Base-by-base conservation (phyloP, 1,284 basidiomycete genomes). In the Fistulinella cinereoalba region DNA sequence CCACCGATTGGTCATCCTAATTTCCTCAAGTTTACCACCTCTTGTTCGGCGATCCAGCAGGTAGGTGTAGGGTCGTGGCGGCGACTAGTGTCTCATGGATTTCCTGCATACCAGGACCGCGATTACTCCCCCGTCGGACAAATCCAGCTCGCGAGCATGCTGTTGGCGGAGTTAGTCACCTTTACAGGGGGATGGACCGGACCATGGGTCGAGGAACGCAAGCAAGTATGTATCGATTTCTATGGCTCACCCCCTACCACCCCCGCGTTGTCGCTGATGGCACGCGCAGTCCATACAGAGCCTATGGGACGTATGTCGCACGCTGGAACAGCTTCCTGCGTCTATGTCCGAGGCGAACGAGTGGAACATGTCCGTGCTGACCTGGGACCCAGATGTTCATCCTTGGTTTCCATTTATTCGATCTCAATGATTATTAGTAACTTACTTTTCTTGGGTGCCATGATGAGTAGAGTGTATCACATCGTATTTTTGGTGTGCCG, bases 331-430 rank as follows among this genome's bases (percentile, higher is more conserved):
- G 52, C 43, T 78, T 60, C 55, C 65, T 34, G 25, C 24, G 7
- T 58, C 50, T n/a, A 57, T 64, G 47, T 25, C 46, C 9, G 58
- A 67, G 16, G 53, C 57, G 1, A 46, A 56, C 2, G 49, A 32
- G 15, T 70, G 69, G 54, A 59, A 73, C 41, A 33, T 55, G 37
- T 54, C 51, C 6, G 56, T 46, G 13, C 51, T 77, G 52, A 64
- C 51, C 22, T 77, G 75, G 75, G 67, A 74, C 54, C 60, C 68
- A 1, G 60, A 62, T 15, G 55, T 65, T 6, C 70, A 76, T 53
- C 73, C 73, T 1, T 77, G 75, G 76, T 74, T 77, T 48, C 71
- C 70, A n/a, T n/a, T n/a, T n/a, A n/a, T n/a, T n/a, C n/a, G n/a
- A n/a, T n/a, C n/a, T n/a, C n/a, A n/a, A n/a, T n/a, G n/a, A n/a